phyloP scores from a whole-genome alignment of 306 rosid species.

The Cucurbita moschata region DNA sequence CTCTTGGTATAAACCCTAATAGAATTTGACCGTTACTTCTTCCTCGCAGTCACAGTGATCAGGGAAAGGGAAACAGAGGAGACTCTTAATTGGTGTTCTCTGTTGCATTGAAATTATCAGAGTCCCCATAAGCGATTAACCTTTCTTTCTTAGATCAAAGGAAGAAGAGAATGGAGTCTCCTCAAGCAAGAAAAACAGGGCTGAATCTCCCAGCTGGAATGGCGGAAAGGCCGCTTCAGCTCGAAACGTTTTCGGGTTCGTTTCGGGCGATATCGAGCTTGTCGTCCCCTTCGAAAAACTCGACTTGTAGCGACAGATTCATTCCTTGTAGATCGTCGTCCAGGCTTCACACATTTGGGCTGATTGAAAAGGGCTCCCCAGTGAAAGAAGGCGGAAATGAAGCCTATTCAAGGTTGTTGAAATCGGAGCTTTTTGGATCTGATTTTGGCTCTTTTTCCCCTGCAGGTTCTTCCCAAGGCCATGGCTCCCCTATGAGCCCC shows the following conservation, averaged over 20 bases:
- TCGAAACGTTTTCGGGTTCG: conserved; percentile 44
- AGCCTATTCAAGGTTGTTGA: conserved; percentile 57
- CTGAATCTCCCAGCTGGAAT: conserved; percentile 85
- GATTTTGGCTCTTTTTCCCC: conserved; percentile 70
- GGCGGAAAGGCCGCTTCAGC: conserved; percentile 59
- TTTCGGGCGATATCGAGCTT: conserved; percentile 26
- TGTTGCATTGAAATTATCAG: background rate
- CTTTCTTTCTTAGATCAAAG: background rate
- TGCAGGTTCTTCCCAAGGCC: conserved; percentile 36
- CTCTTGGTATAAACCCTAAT: conserved; percentile 20
- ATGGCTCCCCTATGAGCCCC: conserved; percentile 50
- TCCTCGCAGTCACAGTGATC: background rate
- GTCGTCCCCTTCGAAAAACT: conserved; percentile 38
- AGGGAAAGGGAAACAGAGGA: background rate
- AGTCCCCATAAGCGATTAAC: background rate
- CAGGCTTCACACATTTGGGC: conserved; percentile 78
- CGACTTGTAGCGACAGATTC: conserved; percentile 81
- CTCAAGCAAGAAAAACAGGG: conserved; percentile 33
- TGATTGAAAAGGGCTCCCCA: conserved; percentile 66
- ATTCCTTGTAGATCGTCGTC: conserved; percentile 94
- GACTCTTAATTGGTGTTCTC: background rate
- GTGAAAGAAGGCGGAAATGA: conserved; percentile 80
- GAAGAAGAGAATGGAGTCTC: conserved; percentile 47
- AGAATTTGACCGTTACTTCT: conserved; percentile 35
- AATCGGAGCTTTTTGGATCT: conserved; percentile 81